Conservation (phyloP, 1,139 yeast species). For the Candida dubliniensis region DNA sequence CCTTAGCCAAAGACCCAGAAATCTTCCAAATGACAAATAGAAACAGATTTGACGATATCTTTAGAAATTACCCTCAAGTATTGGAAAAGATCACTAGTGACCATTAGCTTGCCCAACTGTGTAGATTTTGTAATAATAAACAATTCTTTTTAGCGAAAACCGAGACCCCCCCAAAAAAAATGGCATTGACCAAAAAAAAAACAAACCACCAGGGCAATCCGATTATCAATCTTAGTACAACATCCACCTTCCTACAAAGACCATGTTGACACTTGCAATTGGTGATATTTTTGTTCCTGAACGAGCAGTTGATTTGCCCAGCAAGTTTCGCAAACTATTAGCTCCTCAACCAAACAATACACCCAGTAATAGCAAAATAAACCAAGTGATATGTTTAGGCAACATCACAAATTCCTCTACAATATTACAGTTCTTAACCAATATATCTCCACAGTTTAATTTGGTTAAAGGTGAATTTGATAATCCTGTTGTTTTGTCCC, state of each 20-base stretch:
- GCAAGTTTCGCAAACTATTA: slow-evolving; percentile 68
- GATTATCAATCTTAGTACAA: neutral
- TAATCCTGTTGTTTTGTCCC: slow-evolving; percentile 32
- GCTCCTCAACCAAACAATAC: slow-evolving; percentile 45
- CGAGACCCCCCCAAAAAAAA: neutral
- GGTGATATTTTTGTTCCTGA: slow-evolving; percentile 93
- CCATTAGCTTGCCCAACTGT: slow-evolving; percentile 22
- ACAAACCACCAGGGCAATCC: neutral
- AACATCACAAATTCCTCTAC: slow-evolving; percentile 72
- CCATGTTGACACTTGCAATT: slow-evolving; percentile 82
- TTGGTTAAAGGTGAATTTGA: slow-evolving; percentile 81
- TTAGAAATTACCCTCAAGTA: slow-evolving; percentile 75
- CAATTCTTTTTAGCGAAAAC: neutral
- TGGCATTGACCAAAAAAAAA: neutral
- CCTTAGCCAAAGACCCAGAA: slow-evolving; percentile 86
- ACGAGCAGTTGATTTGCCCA: slow-evolving; percentile 62
- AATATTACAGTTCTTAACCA: slow-evolving; percentile 62
- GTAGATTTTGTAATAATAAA: neutral
- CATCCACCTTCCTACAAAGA: neutral
- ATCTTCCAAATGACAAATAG: slow-evolving; percentile 78
- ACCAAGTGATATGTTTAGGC: slow-evolving; percentile 84
- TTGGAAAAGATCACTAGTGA: slow-evolving; percentile 50
- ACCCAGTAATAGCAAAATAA: slow-evolving; percentile 65
- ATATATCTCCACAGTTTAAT: slow-evolving; percentile 70
- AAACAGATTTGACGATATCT: slow-evolving; percentile 68